phyloP scores from a whole-genome alignment of 768 basidiomycete species.

The Trametes punicea region DNA sequence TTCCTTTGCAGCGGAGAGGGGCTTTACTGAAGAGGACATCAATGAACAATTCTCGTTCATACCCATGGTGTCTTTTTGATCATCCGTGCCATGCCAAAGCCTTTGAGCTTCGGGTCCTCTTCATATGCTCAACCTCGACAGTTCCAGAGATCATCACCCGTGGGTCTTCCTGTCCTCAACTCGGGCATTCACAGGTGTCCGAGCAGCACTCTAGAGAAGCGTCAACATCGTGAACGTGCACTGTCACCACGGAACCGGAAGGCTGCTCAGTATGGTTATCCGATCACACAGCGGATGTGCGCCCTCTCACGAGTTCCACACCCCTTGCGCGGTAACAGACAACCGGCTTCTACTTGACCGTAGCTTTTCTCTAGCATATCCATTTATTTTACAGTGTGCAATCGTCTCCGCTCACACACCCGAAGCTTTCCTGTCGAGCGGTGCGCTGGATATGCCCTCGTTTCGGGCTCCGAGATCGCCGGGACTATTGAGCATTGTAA shows the following conservation, averaged over 20 bases:
- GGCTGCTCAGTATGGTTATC: background rate
- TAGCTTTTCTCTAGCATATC: conserved; percentile 9
- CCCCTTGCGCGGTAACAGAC: background rate
- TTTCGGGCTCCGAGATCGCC: background rate
- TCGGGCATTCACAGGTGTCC: background rate
- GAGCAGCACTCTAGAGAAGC: background rate
- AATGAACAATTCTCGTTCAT: no score
- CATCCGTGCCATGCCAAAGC: no score
- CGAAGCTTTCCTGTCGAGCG: background rate
- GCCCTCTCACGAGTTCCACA: background rate
- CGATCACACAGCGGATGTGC: conserved; percentile 3
- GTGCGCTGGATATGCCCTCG: background rate
- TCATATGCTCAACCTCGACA: background rate
- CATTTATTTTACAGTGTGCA: background rate
- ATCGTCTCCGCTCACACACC: background rate
- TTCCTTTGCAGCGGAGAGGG: no score
- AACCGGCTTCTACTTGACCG: background rate
- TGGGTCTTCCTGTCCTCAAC: background rate
- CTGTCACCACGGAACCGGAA: background rate
- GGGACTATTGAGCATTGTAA: background rate
- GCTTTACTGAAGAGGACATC: no score
- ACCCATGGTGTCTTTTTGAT: no score
- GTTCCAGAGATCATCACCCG: background rate
- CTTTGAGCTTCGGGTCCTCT: no score
- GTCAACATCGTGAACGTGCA: background rate